Conservation (phyloP, 1,284 basidiomycete species). For the Cryptococcus jaspeensis region DNA sequence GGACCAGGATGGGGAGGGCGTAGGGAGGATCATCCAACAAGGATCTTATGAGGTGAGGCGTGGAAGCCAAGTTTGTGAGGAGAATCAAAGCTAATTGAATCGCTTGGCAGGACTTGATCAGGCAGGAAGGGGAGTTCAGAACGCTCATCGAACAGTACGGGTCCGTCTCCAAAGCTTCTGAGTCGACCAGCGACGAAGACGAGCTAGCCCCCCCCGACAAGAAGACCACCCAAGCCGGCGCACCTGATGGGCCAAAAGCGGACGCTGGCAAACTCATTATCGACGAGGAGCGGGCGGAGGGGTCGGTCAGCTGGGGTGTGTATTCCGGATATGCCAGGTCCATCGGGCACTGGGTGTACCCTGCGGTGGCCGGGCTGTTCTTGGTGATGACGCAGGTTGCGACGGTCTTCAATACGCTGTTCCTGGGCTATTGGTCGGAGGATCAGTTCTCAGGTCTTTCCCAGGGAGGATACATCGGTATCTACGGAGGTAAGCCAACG, state of each 20-base stretch:
- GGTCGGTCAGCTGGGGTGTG: conserved; percentile 23
- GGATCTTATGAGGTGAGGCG: conserved; percentile 35
- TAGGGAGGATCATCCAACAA: conserved; percentile 28
- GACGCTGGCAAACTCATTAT: conserved; percentile 8
- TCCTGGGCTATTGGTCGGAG: conserved; percentile 40
- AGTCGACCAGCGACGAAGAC: neutral
- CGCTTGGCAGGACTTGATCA: neutral
- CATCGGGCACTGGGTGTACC: conserved; percentile 16
- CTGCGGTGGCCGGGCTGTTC: conserved; percentile 3
- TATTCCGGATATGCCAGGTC: conserved; percentile 24
- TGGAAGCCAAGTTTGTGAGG: neutral
- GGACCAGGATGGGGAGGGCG: conserved; percentile 14
- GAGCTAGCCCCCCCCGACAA: too few relatives aligned
- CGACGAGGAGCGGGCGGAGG: conserved; percentile 37
- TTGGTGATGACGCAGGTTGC: conserved; percentile 26
- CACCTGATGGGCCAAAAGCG: neutral
- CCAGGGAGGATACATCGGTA: conserved; percentile 32
- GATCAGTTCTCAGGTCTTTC: conserved; percentile 21
- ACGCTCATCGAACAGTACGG: conserved; percentile 14
- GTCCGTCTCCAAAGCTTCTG: neutral
- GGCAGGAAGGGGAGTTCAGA: conserved; percentile 8
- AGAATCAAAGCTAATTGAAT: too few relatives aligned
- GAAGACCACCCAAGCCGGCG: too few relatives aligned
- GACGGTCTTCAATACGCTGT: conserved; percentile 16
- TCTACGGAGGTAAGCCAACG: conserved; percentile 28